These are phyloP conservation scores for Oryza nivara DNA, from an alignment of 176 grass and related monocot genomes.

Conservation along the genomic window DNA sequence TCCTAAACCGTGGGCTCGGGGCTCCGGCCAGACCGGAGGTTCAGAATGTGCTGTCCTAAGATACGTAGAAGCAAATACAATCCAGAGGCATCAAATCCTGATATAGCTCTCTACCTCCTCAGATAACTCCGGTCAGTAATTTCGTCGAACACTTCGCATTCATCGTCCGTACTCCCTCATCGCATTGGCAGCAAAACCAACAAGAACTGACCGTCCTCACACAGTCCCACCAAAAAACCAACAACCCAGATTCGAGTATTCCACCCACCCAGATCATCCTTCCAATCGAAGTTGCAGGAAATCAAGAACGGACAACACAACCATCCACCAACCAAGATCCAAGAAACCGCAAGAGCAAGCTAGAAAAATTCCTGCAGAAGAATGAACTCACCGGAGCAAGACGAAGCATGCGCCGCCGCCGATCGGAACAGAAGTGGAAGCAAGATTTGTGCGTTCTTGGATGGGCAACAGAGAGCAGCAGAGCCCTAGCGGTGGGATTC, in stretches of 20 bases:
- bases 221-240: slow-evolving; percentile 14
- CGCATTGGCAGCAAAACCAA: not conserved
- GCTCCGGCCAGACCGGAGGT: no score
- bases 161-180: not conserved
- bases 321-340: not conserved
- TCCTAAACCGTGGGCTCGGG: no score
- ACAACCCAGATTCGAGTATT: slow-evolving; percentile 13
- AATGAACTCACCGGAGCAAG: not conserved
- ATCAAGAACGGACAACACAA: not conserved
- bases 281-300: not conserved
- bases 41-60: no score
- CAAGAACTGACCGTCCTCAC: not conserved
- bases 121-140: not conserved
- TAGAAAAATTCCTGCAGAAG: not conserved
- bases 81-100: not conserved
- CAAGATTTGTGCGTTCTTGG: not conserved
- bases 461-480: not conserved
- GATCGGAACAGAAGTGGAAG: not conserved
- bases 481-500: not conserved
- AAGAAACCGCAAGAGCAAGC: slow-evolving; percentile 5
- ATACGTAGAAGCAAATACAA: not conserved
- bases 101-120: not conserved
- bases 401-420: not conserved
- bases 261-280: not conserved
- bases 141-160: slow-evolving; percentile 4